Conservation (phyloP, 345 rosid species). For the Populus euphratica region DNA sequence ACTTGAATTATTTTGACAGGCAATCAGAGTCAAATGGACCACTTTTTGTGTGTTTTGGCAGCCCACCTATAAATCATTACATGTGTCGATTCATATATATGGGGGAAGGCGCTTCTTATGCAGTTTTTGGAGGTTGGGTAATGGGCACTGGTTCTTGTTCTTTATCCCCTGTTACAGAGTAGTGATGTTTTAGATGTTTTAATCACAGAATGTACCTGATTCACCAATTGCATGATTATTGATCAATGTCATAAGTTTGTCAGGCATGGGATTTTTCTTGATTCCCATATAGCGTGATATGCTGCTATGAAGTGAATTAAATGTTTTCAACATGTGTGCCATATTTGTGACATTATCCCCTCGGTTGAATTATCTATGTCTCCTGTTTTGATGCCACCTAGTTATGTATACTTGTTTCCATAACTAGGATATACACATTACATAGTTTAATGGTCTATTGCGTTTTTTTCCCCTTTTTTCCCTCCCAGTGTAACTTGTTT, state of each 20-base stretch:
- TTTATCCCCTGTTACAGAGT: neutral
- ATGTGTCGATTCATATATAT: neutral
- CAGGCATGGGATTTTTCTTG: neutral
- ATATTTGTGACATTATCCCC: no score
- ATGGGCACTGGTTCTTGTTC: neutral
- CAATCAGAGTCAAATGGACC: neutral
- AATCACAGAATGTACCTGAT: neutral
- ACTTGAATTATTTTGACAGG: neutral
- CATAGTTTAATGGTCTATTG: no score
- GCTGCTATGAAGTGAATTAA: neutral
- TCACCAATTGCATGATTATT: neutral
- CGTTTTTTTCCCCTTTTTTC: no score
- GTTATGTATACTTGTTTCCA: no score
- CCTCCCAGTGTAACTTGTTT: no score
- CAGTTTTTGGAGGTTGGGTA: neutral
- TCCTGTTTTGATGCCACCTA: no score
- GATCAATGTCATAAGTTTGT: neutral
- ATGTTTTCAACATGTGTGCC: neutral
- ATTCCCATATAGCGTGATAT: neutral
- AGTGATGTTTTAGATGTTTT: constrained; percentile 3
- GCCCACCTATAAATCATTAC: neutral
- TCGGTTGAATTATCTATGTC: no score
- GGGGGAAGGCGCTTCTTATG: neutral
- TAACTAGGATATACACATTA: no score
- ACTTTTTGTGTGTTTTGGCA: neutral